Conservation (phyloP, 2,329 filamentous ascomycete species). For the Aspergillus japonicus region DNA sequence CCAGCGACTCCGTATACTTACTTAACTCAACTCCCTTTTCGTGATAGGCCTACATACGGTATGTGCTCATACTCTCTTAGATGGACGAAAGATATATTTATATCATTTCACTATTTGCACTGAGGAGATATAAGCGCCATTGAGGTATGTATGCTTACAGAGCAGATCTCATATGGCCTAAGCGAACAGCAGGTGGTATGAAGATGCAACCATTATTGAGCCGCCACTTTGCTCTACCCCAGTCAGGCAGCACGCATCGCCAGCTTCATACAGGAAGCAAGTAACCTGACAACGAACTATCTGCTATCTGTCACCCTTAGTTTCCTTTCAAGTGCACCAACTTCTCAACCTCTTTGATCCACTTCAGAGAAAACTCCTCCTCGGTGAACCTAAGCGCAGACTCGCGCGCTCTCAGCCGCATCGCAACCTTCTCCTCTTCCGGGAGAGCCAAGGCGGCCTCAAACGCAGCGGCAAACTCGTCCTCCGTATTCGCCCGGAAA, state of each 20-base stretch:
- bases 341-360: conserved; percentile 71
- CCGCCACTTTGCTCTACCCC: neutral
- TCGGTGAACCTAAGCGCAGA: conserved; percentile 87
- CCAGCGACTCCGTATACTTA: no score
- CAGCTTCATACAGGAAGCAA: neutral
- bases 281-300: neutral
- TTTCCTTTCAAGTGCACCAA: conserved; percentile 56
- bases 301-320: neutral
- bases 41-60: no score
- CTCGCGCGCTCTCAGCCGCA: conserved; percentile 71
- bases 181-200: neutral
- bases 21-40: no score
- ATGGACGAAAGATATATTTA: no score
- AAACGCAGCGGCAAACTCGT: conserved; percentile 79
- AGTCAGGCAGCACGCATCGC: neutral
- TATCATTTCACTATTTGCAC: no score
- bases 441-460: conserved; percentile 69
- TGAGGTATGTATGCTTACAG: no score
- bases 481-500: conserved; percentile 76
- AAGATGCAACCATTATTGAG: neutral
- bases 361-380: conserved; percentile 75
- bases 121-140: no score
- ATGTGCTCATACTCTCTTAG: no score
- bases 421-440: conserved; percentile 63
- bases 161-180: neutral